Base-by-base conservation (phyloP, 2,329 filamentous ascomycete genomes). In the Fusarium burgessii region DNA sequence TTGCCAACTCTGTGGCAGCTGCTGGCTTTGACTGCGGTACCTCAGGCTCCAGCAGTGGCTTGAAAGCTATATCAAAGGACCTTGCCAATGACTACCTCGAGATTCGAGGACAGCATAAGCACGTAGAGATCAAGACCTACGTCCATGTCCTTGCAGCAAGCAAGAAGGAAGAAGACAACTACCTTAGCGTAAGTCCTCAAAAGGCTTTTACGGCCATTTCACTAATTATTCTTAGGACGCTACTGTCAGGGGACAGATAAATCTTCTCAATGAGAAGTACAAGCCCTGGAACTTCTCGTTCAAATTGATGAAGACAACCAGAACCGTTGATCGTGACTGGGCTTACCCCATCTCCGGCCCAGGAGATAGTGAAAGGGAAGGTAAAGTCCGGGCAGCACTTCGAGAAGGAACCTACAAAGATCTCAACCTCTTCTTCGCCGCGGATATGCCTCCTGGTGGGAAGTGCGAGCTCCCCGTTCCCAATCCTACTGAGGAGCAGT, bases 401-500 rank as follows among this genome's bases (percentile, higher is more conserved):
- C 64, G 63, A 3, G 29, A 60, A 29, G 68, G 68, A 52, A 46
- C 55, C 11, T 71, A 72, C 40, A 52, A 47, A 4, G 55, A 69
- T 2, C 25, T 71, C 2, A 72, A 72, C 2, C 64, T 72, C 10
- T 66, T 51, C 36, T 72, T 47, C 14, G 40, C 72, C 1, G 13
- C 9, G 2, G 6, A 15, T 1, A 71, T 71, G 64, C 2, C 42
- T 2, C 56, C 68, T 0, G 2, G 8, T 2, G 64, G 68, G 13
- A 71, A 56, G 32, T 72, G 59, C 6, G 55, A 66, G 12, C 59
- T 69, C 13, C 68, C 68, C 3, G 18, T 69, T 1, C 40, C 64
- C 2, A 65, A 58, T 3, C 68, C 55, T 2, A 69, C 55, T 0
- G 41, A 41, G 1, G 1, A 54, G 9, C 17, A 71, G 1, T 50